These are phyloP conservation scores for Fusarium sp. DNA, from an alignment of 2,329 filamentous ascomycete genomes.

Conservation along the genomic window DNA sequence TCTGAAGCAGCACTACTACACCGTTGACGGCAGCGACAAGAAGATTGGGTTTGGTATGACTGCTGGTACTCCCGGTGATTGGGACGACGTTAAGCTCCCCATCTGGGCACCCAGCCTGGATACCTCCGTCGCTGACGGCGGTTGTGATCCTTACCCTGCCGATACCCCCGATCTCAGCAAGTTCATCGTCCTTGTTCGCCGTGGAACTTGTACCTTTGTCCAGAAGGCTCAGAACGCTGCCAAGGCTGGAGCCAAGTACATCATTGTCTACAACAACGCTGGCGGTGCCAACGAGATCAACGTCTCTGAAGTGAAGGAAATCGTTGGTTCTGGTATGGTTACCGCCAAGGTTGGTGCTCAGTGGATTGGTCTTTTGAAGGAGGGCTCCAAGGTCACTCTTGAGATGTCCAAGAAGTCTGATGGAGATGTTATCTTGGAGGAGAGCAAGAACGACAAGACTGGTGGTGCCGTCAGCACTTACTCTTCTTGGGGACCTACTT, in stretches of 20 bases:
- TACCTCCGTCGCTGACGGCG: slow-evolving; percentile 60
- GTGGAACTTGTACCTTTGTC: slow-evolving; percentile 68
- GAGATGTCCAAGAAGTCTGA: slow-evolving; percentile 55
- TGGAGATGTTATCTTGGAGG: slow-evolving; percentile 47
- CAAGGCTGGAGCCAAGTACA: slow-evolving; percentile 67
- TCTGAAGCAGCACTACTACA: slow-evolving; percentile 56
- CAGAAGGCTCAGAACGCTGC: slow-evolving; percentile 67
- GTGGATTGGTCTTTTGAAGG: slow-evolving; percentile 27
- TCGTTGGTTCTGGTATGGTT: slow-evolving; percentile 23
- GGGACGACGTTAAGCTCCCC: slow-evolving; percentile 59
- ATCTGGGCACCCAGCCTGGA: slow-evolving; percentile 64
- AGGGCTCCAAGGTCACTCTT: slow-evolving; percentile 57
- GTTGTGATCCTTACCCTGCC: slow-evolving; percentile 64
- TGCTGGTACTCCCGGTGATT: slow-evolving; percentile 57
- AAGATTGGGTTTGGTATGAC: slow-evolving; percentile 54
- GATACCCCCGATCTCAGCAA: slow-evolving; percentile 67
- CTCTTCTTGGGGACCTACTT: slow-evolving; percentile 71
- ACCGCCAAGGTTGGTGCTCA: slow-evolving; percentile 8
- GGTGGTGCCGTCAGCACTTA: slow-evolving; percentile 65
- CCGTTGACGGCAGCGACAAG: slow-evolving; percentile 51
- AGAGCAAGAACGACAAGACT: slow-evolving; percentile 55
- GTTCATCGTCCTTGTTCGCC: slow-evolving; percentile 69
- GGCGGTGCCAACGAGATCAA: slow-evolving; percentile 13
- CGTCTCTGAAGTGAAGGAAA: slow-evolving; percentile 13
- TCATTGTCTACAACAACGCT: slow-evolving; percentile 71